Percentiles rank a stretch among this genome's conserved stretches.
These are phyloP conservation scores for Lentinula aciculospora DNA, from an alignment of 768 basidiomycete genomes.

Conservation along the genomic window DNA sequence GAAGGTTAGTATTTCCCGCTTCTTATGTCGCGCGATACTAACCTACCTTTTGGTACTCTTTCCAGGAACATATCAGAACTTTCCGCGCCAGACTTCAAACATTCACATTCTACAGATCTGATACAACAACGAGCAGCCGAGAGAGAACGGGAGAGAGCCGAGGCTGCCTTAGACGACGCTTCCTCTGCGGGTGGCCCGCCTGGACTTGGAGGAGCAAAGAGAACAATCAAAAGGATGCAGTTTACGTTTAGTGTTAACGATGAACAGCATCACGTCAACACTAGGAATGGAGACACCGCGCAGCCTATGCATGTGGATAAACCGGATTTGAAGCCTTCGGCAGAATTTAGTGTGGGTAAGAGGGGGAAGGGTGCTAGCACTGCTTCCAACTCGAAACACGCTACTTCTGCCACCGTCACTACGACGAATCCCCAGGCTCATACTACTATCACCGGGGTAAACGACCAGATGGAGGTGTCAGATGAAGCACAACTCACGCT, in stretches of 20 bases:
- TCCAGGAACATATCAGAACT: slow-evolving; percentile 85
- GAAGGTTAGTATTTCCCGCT: too few species aligned
- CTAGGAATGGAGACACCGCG: slow-evolving; percentile 28
- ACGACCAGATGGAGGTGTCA: slow-evolving; percentile 18
- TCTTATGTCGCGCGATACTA: too few species aligned
- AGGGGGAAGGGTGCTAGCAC: neutral
- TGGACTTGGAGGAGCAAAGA: slow-evolving; percentile 15
- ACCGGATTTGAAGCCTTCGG: slow-evolving; percentile 61
- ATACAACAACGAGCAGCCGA: slow-evolving; percentile 77
- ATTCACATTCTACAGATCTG: slow-evolving; percentile 73
- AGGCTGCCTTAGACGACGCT: slow-evolving; percentile 41
- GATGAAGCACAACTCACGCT: slow-evolving; percentile 32
- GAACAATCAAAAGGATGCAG: slow-evolving; percentile 83
- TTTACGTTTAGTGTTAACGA: slow-evolving; percentile 86
- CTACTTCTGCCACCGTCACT: too few species aligned
- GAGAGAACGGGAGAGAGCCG: slow-evolving; percentile 76
- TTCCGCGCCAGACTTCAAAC: slow-evolving; percentile 77
- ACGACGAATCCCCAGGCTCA: slow-evolving; percentile 20
- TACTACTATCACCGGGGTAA: slow-evolving; percentile 17
- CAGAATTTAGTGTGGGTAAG: slow-evolving; percentile 46
- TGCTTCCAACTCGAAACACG: too few species aligned
- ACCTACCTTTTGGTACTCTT: too few species aligned
- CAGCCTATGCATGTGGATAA: slow-evolving; percentile 40
- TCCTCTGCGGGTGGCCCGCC: too few species aligned
- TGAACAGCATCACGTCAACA: slow-evolving; percentile 21